These are phyloP conservation scores for Botrytis medusae DNA, from an alignment of 2,329 filamentous ascomycete genomes.

Conservation along the genomic window DNA sequence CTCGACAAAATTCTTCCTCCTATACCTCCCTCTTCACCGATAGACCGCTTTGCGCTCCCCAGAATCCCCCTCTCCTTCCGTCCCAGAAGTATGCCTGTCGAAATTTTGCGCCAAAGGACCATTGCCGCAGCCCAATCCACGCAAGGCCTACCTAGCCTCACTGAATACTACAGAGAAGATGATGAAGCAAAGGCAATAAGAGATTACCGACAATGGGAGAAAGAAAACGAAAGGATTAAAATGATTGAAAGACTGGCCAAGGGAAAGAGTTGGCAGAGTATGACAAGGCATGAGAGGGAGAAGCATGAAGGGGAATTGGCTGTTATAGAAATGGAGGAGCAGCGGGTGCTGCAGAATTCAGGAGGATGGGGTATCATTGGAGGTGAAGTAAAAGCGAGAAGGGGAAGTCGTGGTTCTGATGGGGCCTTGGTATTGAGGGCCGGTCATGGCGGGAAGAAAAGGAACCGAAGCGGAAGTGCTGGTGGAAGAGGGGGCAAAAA, in stretches of 20 bases:
- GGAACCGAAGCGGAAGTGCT: neutral
- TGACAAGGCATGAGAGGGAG: neutral
- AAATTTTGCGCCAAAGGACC: neutral
- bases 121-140: neutral
- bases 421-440: neutral
- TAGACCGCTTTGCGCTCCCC: slow-evolving; percentile 26
- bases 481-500: neutral
- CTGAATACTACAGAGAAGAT: neutral
- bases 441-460: neutral
- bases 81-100: neutral
- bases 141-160: neutral
- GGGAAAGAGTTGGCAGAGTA: neutral
- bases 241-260: neutral
- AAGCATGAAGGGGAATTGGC: neutral
- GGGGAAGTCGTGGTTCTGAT: neutral
- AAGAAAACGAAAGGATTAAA: neutral
- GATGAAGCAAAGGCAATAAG: neutral
- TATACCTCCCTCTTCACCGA: neutral
- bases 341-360: neutral
- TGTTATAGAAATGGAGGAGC: neutral
- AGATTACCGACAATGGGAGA: neutral
- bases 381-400: no score
- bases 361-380: neutral
- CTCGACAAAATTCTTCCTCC: neutral
- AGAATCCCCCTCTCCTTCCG: slow-evolving; percentile 25